A percentile compares a stretch with the other conserved stretches of the same genome.
These are phyloP conservation scores for Ophiosphaerella narmari DNA, from an alignment of 2,329 filamentous ascomycete genomes.

Conservation along the genomic window DNA sequence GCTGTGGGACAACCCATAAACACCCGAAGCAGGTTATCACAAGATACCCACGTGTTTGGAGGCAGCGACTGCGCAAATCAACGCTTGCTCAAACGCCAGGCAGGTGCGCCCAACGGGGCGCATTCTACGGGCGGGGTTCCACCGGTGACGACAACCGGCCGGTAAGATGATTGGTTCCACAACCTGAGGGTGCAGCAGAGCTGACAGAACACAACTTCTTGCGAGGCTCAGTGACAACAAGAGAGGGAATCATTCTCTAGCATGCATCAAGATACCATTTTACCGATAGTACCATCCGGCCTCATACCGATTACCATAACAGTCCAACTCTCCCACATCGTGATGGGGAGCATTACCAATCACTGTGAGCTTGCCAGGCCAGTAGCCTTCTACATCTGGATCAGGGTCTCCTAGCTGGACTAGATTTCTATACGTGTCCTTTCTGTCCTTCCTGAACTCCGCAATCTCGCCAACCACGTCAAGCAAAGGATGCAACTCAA, in stretches of 20 bases:
- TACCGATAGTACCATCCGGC: slow-evolving; percentile 58
- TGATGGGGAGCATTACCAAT: slow-evolving; percentile 51
- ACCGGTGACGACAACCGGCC: slow-evolving; percentile 12
- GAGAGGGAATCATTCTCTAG: neutral
- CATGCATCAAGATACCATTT: neutral
- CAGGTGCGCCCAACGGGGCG: slow-evolving; percentile 1
- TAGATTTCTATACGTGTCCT: slow-evolving; percentile 53
- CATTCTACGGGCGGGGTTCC: slow-evolving; percentile 8
- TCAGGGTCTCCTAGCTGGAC: slow-evolving; percentile 33
- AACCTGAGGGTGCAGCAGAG: slow-evolving; percentile 5
- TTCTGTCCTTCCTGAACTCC: slow-evolving; percentile 59
- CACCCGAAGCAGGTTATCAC: neutral
- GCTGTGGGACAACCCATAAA: neutral
- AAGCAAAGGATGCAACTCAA: slow-evolving; percentile 17
- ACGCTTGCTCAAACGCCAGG: neutral
- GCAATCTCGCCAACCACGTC: slow-evolving; percentile 61
- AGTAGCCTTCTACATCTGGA: slow-evolving; percentile 59
- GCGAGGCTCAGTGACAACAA: neutral
- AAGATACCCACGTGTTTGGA: neutral
- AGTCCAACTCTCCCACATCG: slow-evolving; percentile 51
- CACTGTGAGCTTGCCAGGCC: slow-evolving; percentile 63
- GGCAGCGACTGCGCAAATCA: neutral
- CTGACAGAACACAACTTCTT: neutral
- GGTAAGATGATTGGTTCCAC: slow-evolving; percentile 9
- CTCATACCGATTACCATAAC: slow-evolving; percentile 60